Evolutionary conservation across 2,329 filamentous ascomycete species (phyloP).

Genomic region (Diaporthe sp.): DNA sequence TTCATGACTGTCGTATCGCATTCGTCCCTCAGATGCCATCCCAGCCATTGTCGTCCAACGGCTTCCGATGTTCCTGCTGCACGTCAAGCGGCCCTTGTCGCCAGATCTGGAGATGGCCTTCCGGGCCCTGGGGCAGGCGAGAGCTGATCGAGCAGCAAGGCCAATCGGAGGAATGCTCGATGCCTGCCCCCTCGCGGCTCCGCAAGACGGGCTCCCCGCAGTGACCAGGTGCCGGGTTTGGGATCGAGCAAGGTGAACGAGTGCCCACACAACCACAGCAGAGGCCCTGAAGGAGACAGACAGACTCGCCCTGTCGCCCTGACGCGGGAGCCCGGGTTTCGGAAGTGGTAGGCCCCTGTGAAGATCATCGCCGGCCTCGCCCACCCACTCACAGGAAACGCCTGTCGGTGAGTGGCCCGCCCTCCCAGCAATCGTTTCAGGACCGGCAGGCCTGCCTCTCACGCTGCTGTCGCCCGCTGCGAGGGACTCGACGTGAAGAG

Average conservation of each 20-base stretch:
- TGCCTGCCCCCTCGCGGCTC: neutral
- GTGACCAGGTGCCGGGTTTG: neutral
- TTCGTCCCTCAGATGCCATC: conserved; percentile 11
- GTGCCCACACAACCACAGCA: too few species aligned
- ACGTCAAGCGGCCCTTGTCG: conserved; percentile 6
- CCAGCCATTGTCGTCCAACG: neutral
- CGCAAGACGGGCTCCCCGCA: conserved; percentile 9
- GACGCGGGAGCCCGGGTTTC: conserved; percentile 6
- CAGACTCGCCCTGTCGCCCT: neutral
- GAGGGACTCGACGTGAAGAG: conserved; percentile 2
- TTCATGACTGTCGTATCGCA: conserved; percentile 17
- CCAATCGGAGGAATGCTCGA: neutral
- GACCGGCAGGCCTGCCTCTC: neutral
- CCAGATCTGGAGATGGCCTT: neutral
- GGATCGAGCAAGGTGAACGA: neutral
- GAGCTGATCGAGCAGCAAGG: neutral
- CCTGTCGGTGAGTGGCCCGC: conserved; percentile 10
- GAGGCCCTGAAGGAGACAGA: neutral
- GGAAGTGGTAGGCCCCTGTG: conserved; percentile 11
- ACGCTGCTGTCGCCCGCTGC: neutral
- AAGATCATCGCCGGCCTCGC: neutral
- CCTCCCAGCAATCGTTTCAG: conserved; percentile 18
- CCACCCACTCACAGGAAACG: neutral
- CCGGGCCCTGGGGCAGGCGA: neutral
- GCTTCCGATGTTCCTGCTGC: neutral